Conservation (phyloP, 768 basidiomycete genomes). For the Rubroboletus satanas region DNA sequence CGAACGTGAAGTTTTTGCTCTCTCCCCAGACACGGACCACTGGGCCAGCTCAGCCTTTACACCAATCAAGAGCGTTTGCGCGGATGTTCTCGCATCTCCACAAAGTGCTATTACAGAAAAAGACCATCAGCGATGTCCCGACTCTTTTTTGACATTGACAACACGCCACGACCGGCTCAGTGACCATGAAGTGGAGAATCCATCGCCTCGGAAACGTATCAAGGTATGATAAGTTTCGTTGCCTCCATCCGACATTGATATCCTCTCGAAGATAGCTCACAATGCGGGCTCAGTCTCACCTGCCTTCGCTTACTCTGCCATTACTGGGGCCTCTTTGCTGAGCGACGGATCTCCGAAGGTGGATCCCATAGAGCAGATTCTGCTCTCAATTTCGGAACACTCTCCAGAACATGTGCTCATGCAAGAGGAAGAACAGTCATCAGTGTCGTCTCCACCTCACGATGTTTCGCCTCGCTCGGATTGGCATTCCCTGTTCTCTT, state of each 20-base stretch:
- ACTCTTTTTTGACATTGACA: background rate
- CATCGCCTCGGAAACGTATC: conserved; percentile 37
- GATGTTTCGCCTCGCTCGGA: conserved; percentile 6
- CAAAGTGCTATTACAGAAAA: background rate
- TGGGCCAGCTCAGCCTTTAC: background rate
- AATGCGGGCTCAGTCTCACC: background rate
- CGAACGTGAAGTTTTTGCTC: conserved; percentile 46
- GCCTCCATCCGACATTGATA: conserved; percentile 7
- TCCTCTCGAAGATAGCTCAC: conserved; percentile 19
- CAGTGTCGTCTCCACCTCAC: background rate
- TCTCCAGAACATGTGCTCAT: background rate
- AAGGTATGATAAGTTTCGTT: conserved; percentile 25
- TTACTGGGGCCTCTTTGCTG: background rate
- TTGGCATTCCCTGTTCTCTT: conserved; percentile 21
- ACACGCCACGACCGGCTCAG: conserved; percentile 1
- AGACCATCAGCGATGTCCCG: background rate
- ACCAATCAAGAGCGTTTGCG: background rate
- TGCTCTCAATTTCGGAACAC: background rate
- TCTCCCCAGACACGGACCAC: conserved; percentile 11
- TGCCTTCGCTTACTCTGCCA: background rate
- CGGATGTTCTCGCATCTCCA: background rate
- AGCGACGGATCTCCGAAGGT: background rate
- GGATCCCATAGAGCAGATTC: background rate
- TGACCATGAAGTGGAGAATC: conserved; percentile 7
- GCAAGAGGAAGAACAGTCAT: background rate